Base-by-base conservation (phyloP, 2,329 filamentous ascomycete species). In the Penicillium sp. region DNA sequence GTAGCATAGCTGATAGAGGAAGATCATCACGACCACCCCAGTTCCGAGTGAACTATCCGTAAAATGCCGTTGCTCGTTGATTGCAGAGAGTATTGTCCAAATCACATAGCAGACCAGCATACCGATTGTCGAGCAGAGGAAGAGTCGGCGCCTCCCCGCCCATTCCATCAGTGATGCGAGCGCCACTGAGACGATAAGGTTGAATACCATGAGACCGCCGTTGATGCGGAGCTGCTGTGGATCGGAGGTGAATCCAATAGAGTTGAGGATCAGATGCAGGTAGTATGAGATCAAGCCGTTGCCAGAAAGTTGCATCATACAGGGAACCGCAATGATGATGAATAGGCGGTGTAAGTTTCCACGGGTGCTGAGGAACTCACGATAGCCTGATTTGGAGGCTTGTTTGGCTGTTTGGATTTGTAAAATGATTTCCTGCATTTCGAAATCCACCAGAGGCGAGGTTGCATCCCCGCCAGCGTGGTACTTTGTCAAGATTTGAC, bases 231-330 rank as follows among this genome's bases (percentile, higher is more conserved):
- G 65, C 54, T 76, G 70, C 7, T 66, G 59, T 3, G 62, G 61
- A 5, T 68, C 62, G 45, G 67, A 62, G 0, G 69, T 72, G 55
- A 77, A 67, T 4, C 74, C 73, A 36, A 77, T 69, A 16, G 65
- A 66, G 27, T 71, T 62, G 36, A 77, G 65, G 11, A 77, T 67
- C 3, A 67, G 66, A 3, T 66, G 61, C 11, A 75, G 62, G 50
- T 75, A 71, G 57, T 71, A 74, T 1, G 66, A 65, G 24, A 76
- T 67, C 49, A 77, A 64, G 14, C 70, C 72, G 44, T 76, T 75
- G 8, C 75, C 75, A 2, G 64, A 66, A 65, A 73, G 75, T 44
- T 75, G 72, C 8, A 64, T 69, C 43, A 77, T 71, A 48, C 74
- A 64, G 3, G 67, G 70, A 13, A 76, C 65, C 5, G 65, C 54